Evolutionary conservation across 331 rosid species (phyloP), one percentile per base, ranked within the genome.

Genomic region (Quercus lobata): DNA sequence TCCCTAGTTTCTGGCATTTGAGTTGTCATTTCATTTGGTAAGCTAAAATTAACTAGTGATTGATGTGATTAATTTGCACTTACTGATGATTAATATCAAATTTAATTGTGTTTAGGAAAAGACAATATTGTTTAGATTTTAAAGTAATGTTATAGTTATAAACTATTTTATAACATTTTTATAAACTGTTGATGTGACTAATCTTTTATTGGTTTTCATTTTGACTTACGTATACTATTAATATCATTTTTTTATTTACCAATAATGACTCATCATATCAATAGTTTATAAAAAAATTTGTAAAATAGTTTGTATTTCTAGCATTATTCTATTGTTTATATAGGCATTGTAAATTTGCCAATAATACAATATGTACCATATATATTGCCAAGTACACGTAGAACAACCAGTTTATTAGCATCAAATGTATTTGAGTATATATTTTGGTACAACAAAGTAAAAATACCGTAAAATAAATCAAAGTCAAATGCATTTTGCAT

Each of bases 161-260:
- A 34, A 34, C 0, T 34, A 34, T 34, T 34, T 34, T 34, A 34
- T 1, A 34, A 34, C 0, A 34, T 34, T 34, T 34, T 34, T 34
- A 34, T 1, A 34, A 34, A 34, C 0, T 34, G 0, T 5, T 34
- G 37, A 34, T 1, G 0, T 34, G 7, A 0, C 7, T 0, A 34
- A 34, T 0, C 2, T 34, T 34, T 34, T 34, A 5, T 34, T 34
- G 0, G 5, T 34, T 34, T 34, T 34, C 37, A 34, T 34, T 1
- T 34, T 0, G 1, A 5, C 1, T 0, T 1, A n/a, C n/a, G n/a
- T n/a, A n/a, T n/a, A 34, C 7, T 34, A 34, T 34, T 34, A 34
- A 34, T 34, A 34, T 5, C 7, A 34, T 0, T 34, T 34, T 34
- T 34, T 34, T 0, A 34, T 34, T 34, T 34, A 5, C 0, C 0